Percentiles rank a stretch among this genome's conserved stretches.
phyloP scores from a whole-genome alignment of 345 rosid genomes.

The Moricandia moricandioides region DNA sequence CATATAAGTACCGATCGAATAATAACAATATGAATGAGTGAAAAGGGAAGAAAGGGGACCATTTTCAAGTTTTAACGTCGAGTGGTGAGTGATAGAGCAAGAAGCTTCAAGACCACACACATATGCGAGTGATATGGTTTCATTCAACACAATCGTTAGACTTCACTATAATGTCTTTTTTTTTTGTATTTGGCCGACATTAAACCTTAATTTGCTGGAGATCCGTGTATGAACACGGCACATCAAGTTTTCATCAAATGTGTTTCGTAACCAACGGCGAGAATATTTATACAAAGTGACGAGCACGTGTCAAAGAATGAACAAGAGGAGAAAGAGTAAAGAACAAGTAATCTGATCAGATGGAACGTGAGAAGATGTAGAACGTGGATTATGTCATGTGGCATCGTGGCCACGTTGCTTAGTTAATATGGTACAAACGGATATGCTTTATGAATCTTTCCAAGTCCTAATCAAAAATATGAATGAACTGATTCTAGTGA shows the following conservation, averaged over 20 bases:
- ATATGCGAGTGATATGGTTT: not conserved
- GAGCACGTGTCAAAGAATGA: slow-evolving; percentile 16
- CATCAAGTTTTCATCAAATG: not conserved
- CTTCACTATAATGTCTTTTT: not conserved
- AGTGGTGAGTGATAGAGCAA: not conserved
- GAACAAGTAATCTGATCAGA: slow-evolving; percentile 7
- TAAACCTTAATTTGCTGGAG: not conserved
- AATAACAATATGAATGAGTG: not conserved
- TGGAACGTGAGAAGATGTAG: slow-evolving; percentile 17
- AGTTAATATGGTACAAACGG: slow-evolving; percentile 7
- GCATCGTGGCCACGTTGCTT: slow-evolving; percentile 29
- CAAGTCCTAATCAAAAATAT: not conserved
- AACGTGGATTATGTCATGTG: slow-evolving; percentile 13
- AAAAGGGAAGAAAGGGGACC: not conserved
- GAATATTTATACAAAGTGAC: not conserved
- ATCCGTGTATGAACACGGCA: not conserved
- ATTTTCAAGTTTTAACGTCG: slow-evolving; percentile 1
- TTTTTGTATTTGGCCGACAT: slow-evolving; percentile 10
- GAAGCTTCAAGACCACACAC: slow-evolving; percentile 16
- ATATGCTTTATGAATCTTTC: slow-evolving; percentile 31
- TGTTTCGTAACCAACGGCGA: slow-evolving; percentile 12
- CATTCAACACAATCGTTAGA: not conserved
- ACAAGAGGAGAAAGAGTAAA: slow-evolving; percentile 22
- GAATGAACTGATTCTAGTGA: not conserved
- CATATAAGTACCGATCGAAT: not conserved